Evolutionary conservation across 2,329 filamentous ascomycete genomes (phyloP), one percentile per base, ranked within the genome.

Genomic region (Hymenoscyphus albidus): DNA sequence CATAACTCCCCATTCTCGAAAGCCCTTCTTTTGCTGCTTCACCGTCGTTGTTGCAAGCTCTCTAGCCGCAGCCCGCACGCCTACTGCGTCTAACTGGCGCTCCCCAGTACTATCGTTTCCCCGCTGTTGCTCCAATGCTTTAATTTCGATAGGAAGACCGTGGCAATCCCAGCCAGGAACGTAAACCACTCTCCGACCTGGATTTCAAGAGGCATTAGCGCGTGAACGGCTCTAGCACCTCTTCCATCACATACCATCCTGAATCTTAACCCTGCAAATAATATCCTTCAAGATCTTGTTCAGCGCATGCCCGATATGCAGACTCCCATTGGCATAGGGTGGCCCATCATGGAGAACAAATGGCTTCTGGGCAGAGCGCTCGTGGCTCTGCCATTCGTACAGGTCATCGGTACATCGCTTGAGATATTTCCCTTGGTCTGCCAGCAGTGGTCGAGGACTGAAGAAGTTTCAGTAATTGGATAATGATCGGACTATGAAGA

Each of bases 201-300:
- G 32, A 67, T 39, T 27, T 59, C 18, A 12, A n/a, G n/a, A 16
- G 12, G 9, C 3, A 56, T 56, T 44, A 40, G 51, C 12, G 9
- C 27, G 38, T 27, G 18, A 16, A 58, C 16, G 51, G 3, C 10
- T 32, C 39, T 27, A 9, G 10, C 7, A 22, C 6, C n/a, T 27
- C 7, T 31, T 32, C 32, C 12, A 38, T 31, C 64, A 58, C 73
- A 71, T 72, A 71, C 83, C 95, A 74, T 89, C 84, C 66, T 91
- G 87, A 66, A 98, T 80, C 78, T 97, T 88, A 67, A 89, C 87
- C 51, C 95, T 86, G 71, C 93, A 83, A 67, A 96, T 91, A 73
- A 98, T 91, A 78, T 99, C 95, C 80, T 99, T 99, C 65, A 97
- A 82, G 71, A 98, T 89, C 79, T 99, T 99, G 78, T 99, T 99